Evolutionary conservation across 164 flowering plant species (phyloP).

Genomic region (Umbellularia californica): DNA sequence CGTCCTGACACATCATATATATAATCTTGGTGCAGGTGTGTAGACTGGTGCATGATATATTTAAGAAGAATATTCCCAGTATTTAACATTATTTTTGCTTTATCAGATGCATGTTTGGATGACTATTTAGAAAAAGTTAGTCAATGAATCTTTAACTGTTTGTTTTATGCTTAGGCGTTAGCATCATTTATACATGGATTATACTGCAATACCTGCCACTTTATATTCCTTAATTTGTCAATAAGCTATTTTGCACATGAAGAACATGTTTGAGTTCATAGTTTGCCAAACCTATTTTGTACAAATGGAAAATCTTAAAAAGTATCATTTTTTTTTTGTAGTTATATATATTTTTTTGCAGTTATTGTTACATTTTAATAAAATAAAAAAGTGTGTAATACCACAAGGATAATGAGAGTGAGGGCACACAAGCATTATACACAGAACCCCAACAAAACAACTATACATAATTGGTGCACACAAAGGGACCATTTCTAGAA

Average conservation of each 20-base stretch:
- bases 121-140: too few relatives aligned
- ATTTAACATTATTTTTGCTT: neutral
- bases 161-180: neutral
- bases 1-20: constrained; percentile 77
- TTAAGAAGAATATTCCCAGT: neutral
- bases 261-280: too few relatives aligned
- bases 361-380: neutral
- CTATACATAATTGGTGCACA: too few relatives aligned
- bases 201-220: neutral
- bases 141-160: neutral
- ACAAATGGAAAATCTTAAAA: too few relatives aligned
- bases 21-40: constrained; percentile 75
- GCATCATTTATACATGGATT: neutral
- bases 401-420: neutral
- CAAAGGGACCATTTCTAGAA: too few relatives aligned
- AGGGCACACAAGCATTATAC: neutral
- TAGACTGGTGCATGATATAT: neutral
- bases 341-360: too few relatives aligned
- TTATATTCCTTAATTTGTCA: too few relatives aligned
- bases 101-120: neutral
- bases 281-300: too few relatives aligned
- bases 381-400: neutral
- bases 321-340: too few relatives aligned
- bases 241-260: too few relatives aligned
- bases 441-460: neutral